phyloP scores from a whole-genome alignment of 2,329 filamentous ascomycete species.

The Gyromitra esculenta region DNA sequence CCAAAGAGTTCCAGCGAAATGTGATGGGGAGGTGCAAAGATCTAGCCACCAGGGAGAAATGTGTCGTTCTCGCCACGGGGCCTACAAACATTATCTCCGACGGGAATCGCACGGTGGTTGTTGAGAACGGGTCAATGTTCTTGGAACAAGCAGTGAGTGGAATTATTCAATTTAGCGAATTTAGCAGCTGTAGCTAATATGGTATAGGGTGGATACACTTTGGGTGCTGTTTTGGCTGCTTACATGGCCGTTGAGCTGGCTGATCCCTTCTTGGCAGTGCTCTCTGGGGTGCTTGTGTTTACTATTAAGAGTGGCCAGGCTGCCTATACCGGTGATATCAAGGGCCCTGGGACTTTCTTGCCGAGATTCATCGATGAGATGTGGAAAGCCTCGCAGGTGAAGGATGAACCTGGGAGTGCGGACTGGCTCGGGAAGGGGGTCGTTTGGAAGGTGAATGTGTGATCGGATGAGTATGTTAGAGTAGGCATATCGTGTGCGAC shows the following conservation, averaged over 20 bases:
- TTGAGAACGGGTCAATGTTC: conserved; percentile 36
- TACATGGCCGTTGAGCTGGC: conserved; percentile 37
- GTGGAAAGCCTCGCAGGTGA: conserved; percentile 37
- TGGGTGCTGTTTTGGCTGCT: conserved; percentile 42
- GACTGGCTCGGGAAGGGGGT: conserved; percentile 28
- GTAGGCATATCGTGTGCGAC: background rate
- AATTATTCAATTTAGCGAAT: background rate
- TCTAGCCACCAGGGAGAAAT: conserved; percentile 38
- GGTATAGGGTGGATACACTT: conserved; percentile 18
- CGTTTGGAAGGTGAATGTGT: conserved; percentile 17
- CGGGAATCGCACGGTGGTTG: conserved; percentile 21
- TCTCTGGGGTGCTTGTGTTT: conserved; percentile 45
- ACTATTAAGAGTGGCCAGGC: conserved; percentile 40
- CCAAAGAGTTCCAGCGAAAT: conserved; percentile 4
- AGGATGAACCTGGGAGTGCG: conserved; percentile 6
- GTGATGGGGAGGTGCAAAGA: conserved; percentile 15
- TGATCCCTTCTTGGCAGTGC: conserved; percentile 37
- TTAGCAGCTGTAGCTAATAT: background rate
- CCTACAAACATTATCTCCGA: conserved; percentile 32
- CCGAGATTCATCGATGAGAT: conserved; percentile 39
- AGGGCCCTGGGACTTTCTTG: conserved; percentile 41
- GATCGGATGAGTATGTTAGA: background rate
- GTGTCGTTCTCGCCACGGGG: conserved; percentile 42
- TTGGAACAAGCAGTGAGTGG: conserved; percentile 28
- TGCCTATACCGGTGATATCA: background rate